A percentile compares a stretch with the other conserved stretches of the same genome.
Conservation (phyloP, 2,329 filamentous ascomycete species). For the Tricladium varicosporioides region DNA sequence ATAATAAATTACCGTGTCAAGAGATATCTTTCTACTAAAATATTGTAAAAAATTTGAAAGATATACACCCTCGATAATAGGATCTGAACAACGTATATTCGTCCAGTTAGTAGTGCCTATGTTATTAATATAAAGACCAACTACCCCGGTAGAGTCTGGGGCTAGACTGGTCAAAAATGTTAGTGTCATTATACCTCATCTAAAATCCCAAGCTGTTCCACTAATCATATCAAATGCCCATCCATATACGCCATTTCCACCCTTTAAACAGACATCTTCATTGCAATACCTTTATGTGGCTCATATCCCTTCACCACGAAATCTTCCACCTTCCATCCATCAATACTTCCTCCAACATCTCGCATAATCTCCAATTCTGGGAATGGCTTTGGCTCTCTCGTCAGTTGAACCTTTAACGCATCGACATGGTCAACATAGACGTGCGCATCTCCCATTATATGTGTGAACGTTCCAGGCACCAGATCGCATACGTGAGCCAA, state of each 20-base stretch:
- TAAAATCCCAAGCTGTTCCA: neutral
- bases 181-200: neutral
- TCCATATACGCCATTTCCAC: slow-evolving; percentile 13
- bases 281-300: slow-evolving; percentile 86
- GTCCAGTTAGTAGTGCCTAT: no score
- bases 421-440: slow-evolving; percentile 93
- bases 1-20: no score
- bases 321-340: slow-evolving; percentile 87
- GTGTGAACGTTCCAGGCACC: slow-evolving; percentile 81
- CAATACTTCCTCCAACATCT: slow-evolving; percentile 71
- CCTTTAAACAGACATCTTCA: slow-evolving; percentile 94
- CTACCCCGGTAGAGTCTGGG: no score
- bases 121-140: no score
- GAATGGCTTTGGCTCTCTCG: slow-evolving; percentile 76
- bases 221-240: slow-evolving; percentile 15
- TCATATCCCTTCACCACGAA: slow-evolving; percentile 86
- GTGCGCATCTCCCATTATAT: slow-evolving; percentile 98
- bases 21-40: no score
- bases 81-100: no score
- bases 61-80: no score
- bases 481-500: slow-evolving; percentile 83
- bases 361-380: slow-evolving; percentile 72
- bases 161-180: no score
- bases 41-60: no score
- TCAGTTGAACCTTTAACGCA: slow-evolving; percentile 76